Conservation (phyloP, 2,329 filamentous ascomycete species). For the Colletotrichum shisoi region DNA sequence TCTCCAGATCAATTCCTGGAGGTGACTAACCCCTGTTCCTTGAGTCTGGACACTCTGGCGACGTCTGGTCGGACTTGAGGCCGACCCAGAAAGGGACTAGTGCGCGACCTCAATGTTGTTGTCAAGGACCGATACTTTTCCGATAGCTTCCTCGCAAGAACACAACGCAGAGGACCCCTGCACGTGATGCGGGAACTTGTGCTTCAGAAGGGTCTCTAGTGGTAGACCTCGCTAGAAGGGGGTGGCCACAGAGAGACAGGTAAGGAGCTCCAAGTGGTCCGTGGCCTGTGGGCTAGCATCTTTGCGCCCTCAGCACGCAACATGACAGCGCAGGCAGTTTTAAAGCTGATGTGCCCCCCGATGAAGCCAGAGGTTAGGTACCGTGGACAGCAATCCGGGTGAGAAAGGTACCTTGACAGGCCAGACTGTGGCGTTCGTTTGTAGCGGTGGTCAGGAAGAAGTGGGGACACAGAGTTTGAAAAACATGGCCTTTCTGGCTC, state of each 20-base stretch:
- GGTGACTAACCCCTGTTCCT: slow-evolving; percentile 38
- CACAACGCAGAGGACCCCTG: slow-evolving; percentile 11
- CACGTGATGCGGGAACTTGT: slow-evolving; percentile 37
- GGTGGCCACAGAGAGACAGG: slow-evolving; percentile 13
- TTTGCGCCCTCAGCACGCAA: slow-evolving; percentile 19
- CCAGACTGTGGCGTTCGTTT: slow-evolving; percentile 34
- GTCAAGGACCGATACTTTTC: slow-evolving; percentile 36
- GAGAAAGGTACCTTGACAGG: slow-evolving; percentile 28
- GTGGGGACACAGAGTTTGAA: slow-evolving; percentile 40
- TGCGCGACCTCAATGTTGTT: not conserved
- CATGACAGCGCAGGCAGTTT: slow-evolving; percentile 19
- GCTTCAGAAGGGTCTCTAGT: slow-evolving; percentile 30
- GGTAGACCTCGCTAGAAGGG: slow-evolving; percentile 26
- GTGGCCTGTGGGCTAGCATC: slow-evolving; percentile 17
- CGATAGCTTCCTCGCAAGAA: not conserved
- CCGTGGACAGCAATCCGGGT: not conserved
- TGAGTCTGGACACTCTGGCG: slow-evolving; percentile 40
- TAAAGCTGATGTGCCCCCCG: not conserved
- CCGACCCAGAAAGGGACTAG: slow-evolving; percentile 36
- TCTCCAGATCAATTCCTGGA: slow-evolving; percentile 36
- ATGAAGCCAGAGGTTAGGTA: slow-evolving; percentile 1
- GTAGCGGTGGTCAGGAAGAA: slow-evolving; percentile 35
- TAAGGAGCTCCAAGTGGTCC: slow-evolving; percentile 16
- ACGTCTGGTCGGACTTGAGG: slow-evolving; percentile 39
- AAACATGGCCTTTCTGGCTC: slow-evolving; percentile 40